phyloP scores from a whole-genome alignment of 2,329 filamentous ascomycete genomes.

The Pseudocercospora pini-densiflorae region DNA sequence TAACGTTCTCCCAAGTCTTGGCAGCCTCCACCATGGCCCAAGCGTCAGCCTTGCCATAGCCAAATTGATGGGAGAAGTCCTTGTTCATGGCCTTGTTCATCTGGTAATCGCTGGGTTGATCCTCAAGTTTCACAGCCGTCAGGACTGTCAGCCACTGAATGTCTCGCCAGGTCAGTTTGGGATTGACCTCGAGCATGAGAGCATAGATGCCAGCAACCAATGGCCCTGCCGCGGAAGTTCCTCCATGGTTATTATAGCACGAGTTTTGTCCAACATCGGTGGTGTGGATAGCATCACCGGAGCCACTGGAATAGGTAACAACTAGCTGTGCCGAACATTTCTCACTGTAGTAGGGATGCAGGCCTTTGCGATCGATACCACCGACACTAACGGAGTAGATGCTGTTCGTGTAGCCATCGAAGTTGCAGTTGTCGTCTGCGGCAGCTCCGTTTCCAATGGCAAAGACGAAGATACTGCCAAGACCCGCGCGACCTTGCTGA shows the following conservation, averaged over 20 bases:
- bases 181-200: conserved; percentile 80
- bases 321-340: conserved; percentile 94
- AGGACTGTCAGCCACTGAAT: conserved; percentile 88
- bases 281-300: conserved; percentile 88
- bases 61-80: conserved; percentile 91
- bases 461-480: conserved; percentile 94
- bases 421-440: conserved; percentile 95
- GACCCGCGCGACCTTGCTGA: conserved; percentile 80
- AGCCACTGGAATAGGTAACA: conserved; percentile 94
- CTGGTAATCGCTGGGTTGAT: conserved; percentile 80
- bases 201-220: conserved; percentile 92
- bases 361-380: conserved; percentile 82
- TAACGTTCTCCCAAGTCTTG: conserved; percentile 84
- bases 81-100: conserved; percentile 74
- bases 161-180: conserved; percentile 90
- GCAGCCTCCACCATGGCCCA: conserved; percentile 83
- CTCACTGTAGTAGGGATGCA: conserved; percentile 96
- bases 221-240: conserved; percentile 93
- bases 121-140: conserved; percentile 75
- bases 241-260: conserved; percentile 84
- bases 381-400: conserved; percentile 99
- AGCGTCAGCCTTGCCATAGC: conserved; percentile 93
- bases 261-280: conserved; percentile 84
- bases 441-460: conserved; percentile 92
- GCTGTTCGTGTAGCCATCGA: conserved; percentile 98